A percentile compares a stretch with the other conserved stretches of the same genome.
These are phyloP conservation scores for Bryoglossum gracile DNA, from an alignment of 495 filamentous ascomycete species.

Conservation along the genomic window DNA sequence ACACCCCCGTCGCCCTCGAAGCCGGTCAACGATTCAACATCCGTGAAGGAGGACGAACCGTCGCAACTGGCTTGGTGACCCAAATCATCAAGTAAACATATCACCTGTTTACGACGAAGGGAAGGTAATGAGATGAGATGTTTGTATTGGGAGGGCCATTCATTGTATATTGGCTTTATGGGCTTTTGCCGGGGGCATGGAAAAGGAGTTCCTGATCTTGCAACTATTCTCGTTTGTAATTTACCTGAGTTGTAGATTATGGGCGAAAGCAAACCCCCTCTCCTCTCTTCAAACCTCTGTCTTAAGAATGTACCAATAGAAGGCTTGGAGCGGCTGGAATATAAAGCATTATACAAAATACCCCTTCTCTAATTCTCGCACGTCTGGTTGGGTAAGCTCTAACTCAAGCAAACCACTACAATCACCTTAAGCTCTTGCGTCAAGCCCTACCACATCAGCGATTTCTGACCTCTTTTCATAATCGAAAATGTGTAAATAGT, in stretches of 20 bases:
- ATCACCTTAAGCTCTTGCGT: no score
- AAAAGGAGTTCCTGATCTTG: constrained; percentile 22
- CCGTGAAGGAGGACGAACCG: constrained; percentile 89
- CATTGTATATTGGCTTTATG: constrained; percentile 21
- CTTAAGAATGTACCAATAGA: constrained; percentile 20
- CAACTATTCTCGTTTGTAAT: constrained; percentile 17
- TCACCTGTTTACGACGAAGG: not conserved
- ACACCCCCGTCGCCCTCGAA: constrained; percentile 79
- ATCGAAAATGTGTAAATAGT: no score
- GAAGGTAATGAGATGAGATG: constrained; percentile 2
- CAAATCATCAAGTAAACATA: constrained; percentile 62
- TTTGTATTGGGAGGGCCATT: constrained; percentile 5
- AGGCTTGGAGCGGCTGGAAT: constrained; percentile 12
- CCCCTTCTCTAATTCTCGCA: not conserved
- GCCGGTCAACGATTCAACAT: constrained; percentile 90
- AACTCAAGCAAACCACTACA: no score
- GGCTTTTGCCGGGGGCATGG: constrained; percentile 15
- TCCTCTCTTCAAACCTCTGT: constrained; percentile 25
- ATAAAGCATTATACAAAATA: constrained; percentile 8
- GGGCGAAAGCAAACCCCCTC: constrained; percentile 5
- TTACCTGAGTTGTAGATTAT: constrained; percentile 26
- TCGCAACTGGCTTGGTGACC: constrained; percentile 87
- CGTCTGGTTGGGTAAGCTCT: no score
- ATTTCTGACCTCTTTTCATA: no score
- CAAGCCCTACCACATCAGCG: no score